A percentile compares a stretch with the other conserved stretches of the same genome.
Conservation (phyloP, 169 alveolate genomes). For the Besnoitia besnoiti region DNA sequence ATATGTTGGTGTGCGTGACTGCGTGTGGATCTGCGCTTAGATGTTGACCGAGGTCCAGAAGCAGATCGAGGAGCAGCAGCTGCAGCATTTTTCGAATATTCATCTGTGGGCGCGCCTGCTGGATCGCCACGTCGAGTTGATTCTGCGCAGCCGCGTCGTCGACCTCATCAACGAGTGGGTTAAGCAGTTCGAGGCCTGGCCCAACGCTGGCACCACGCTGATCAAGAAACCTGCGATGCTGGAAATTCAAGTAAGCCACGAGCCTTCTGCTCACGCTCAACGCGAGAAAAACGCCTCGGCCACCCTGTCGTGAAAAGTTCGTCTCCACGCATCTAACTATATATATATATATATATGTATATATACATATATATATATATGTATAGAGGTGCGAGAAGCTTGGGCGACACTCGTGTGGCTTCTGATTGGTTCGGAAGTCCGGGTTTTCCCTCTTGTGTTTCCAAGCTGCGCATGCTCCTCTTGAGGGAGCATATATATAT, state of each 20-base stretch:
- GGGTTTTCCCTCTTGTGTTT: too few relatives aligned
- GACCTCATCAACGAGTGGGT: conserved; percentile 70
- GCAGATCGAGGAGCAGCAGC: conserved; percentile 70
- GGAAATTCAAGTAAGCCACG: conserved; percentile 59
- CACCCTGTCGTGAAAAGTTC: neutral
- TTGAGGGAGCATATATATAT: too few relatives aligned
- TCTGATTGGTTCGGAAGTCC: too few relatives aligned
- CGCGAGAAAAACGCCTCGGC: too few relatives aligned
- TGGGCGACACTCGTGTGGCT: too few relatives aligned
- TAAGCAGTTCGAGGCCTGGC: conserved; percentile 72
- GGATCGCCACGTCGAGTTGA: conserved; percentile 59
- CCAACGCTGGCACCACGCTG: conserved; percentile 64
- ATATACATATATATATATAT: neutral
- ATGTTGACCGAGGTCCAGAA: conserved; percentile 71
- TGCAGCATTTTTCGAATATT: conserved; percentile 72
- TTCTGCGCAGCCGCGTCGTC: conserved; percentile 48
- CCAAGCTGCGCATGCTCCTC: too few relatives aligned
- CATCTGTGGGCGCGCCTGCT: conserved; percentile 66
- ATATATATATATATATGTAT: neutral
- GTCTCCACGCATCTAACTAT: neutral
- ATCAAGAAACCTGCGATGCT: conserved; percentile 41
- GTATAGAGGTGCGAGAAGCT: too few relatives aligned
- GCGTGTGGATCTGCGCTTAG: neutral
- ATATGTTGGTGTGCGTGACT: neutral
- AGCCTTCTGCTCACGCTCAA: too few relatives aligned